phyloP scores from a whole-genome alignment of 2,329 filamentous ascomycete genomes.

The Botrytis aclada region DNA sequence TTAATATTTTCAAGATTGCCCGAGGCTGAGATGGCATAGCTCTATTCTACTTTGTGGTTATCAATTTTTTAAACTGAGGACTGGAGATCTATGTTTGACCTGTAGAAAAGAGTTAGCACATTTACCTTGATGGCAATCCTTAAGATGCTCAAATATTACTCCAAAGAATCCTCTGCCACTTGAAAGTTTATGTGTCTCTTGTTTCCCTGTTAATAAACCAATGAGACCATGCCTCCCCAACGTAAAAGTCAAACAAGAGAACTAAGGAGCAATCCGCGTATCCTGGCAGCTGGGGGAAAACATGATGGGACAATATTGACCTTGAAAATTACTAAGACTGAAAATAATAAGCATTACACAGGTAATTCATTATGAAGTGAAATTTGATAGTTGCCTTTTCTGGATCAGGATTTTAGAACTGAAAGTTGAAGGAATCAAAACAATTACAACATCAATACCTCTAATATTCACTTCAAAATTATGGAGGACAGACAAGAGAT shows the following conservation, averaged over 20 bases:
- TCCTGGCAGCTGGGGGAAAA: too few relatives aligned
- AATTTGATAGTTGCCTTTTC: background rate
- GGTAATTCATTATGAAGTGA: background rate
- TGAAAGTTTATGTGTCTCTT: background rate
- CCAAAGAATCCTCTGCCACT: background rate
- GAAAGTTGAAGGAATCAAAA: background rate
- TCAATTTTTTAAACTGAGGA: background rate
- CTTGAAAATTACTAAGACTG: too few relatives aligned
- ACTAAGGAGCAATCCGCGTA: too few relatives aligned
- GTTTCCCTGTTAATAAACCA: background rate
- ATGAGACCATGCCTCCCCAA: background rate
- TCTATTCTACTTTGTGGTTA: background rate
- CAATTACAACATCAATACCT: too few relatives aligned
- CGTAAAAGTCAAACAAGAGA: background rate
- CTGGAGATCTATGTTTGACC: too few relatives aligned
- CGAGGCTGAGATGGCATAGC: background rate
- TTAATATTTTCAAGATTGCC: background rate
- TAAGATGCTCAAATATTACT: fast-evolving
- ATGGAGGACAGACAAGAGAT: background rate
- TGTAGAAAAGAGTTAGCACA: background rate
- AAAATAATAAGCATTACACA: fast-evolving
- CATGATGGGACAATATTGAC: background rate
- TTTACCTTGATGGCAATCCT: background rate
- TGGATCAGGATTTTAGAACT: too few relatives aligned
- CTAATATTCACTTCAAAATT: background rate